A percentile compares a stretch with the other conserved stretches of the same genome.
phyloP scores from a whole-genome alignment of 805 yeast genomes.

The Ogataea philodendri region DNA sequence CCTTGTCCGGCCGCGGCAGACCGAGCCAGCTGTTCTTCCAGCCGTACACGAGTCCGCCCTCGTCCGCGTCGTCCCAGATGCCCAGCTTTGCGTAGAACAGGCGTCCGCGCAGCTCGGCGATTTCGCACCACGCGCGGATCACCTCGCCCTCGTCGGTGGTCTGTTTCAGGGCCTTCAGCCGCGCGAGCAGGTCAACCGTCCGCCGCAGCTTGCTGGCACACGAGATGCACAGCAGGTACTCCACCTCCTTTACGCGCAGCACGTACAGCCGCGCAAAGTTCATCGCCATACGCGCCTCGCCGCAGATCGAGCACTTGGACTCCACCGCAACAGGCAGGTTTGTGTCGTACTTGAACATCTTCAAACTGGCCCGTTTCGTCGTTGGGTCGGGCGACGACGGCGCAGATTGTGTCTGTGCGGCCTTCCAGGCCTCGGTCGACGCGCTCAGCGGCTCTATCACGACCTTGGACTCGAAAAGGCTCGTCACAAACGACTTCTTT shows the following conservation, averaged over 20 bases:
- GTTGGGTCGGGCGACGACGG: constrained; percentile 19
- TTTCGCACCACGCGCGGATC: constrained; percentile 61
- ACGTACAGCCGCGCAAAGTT: constrained; percentile 76
- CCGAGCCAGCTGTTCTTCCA: constrained; percentile 35
- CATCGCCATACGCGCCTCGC: constrained; percentile 67
- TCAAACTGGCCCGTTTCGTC: constrained; percentile 13
- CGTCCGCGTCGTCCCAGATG: constrained; percentile 55
- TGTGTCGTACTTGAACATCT: constrained; percentile 28
- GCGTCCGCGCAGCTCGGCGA: constrained; percentile 62
- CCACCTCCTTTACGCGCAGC: constrained; percentile 43
- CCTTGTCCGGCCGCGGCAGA: constrained; percentile 2
- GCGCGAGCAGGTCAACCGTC: constrained; percentile 79
- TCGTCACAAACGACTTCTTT: constrained; percentile 57
- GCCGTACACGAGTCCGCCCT: constrained; percentile 32
- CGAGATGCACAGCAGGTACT: constrained; percentile 74
- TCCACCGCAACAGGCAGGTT: constrained; percentile 72
- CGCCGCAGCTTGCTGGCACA: constrained; percentile 79
- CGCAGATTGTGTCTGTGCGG: constrained; percentile 23
- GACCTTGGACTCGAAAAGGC: constrained; percentile 76
- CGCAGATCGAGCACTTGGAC: constrained; percentile 80
- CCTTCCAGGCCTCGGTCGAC: constrained; percentile 69
- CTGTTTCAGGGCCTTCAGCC: constrained; percentile 50
- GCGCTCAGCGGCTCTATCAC: constrained; percentile 85
- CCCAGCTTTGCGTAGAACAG: constrained; percentile 86
- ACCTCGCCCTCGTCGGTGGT: constrained; percentile 32